A percentile compares a stretch with the other conserved stretches of the same genome.
Conservation (phyloP, 1,284 basidiomycete genomes). For the Mycosarcoma maydis region DNA sequence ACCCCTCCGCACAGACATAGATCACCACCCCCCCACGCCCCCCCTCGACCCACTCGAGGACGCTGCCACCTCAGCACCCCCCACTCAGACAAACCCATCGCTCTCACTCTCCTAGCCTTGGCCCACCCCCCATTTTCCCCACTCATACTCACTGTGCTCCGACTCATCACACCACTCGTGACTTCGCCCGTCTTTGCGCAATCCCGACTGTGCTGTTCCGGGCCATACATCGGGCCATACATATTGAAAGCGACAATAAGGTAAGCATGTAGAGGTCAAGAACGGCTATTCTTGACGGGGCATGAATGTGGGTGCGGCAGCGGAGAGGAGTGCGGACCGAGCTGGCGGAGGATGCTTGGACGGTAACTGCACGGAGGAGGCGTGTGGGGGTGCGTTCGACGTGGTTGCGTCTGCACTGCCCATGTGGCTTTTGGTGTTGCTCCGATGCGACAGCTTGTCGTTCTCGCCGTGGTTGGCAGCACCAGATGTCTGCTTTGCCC, state of each 20-base stretch:
- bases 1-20: slow-evolving; percentile 32
- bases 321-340: slow-evolving; percentile 17
- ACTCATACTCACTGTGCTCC: not conserved
- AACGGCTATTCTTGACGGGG: slow-evolving; percentile 19
- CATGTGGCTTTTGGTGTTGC: slow-evolving; percentile 1
- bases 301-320: slow-evolving; percentile 28
- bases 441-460: slow-evolving; percentile 9
- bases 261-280: no score
- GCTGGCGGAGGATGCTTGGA: no score
- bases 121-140: no score
- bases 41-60: slow-evolving; percentile 43
- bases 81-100: slow-evolving; percentile 27
- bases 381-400: slow-evolving; percentile 1
- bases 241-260: no score
- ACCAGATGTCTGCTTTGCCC: not conserved
- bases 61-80: slow-evolving; percentile 42
- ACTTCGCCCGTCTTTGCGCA: no score
- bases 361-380: no score
- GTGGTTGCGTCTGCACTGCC: slow-evolving; percentile 7
- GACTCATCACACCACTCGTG: slow-evolving; percentile 2
- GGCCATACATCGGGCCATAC: no score
- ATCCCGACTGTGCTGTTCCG: no score
- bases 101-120: not conserved
- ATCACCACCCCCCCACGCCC: slow-evolving; percentile 42
- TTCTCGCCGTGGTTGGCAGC: not conserved